phyloP scores from a whole-genome alignment of 1,139 yeast genomes.

The Arxiozyma heterogenica region DNA sequence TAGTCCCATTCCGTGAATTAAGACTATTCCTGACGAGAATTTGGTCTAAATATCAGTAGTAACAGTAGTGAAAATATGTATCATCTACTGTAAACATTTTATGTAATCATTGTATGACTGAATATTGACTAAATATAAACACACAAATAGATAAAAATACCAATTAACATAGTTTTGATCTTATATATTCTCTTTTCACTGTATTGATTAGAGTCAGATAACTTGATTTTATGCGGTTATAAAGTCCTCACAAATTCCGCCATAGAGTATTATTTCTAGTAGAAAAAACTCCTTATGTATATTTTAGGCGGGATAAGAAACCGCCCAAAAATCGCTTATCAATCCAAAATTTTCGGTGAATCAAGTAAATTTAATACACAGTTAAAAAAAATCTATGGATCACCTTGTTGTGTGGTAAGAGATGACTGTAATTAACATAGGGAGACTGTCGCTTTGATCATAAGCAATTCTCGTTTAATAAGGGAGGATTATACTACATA shows the following conservation, averaged over 20 bases:
- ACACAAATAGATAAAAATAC: background rate
- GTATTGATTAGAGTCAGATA: background rate
- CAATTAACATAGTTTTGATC: background rate
- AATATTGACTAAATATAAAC: too few relatives aligned
- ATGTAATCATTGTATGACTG: background rate
- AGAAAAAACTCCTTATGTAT: background rate
- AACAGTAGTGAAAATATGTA: background rate
- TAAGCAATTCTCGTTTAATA: too few relatives aligned
- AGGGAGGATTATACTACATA: too few relatives aligned
- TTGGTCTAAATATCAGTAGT: background rate
- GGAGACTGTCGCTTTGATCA: too few relatives aligned
- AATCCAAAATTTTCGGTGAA: background rate
- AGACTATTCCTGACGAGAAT: slow-evolving; percentile 3
- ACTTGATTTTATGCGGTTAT: background rate
- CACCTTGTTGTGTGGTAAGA: background rate
- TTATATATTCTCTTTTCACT: background rate
- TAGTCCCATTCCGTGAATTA: slow-evolving; percentile 17
- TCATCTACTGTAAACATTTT: background rate
- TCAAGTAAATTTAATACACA: background rate
- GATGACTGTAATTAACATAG: background rate
- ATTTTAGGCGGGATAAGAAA: background rate
- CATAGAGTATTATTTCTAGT: background rate
- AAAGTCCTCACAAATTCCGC: background rate
- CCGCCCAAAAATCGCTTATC: background rate
- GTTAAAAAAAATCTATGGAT: background rate